Evolutionary conservation across 805 yeast species (phyloP), one percentile per base, ranked within the genome.

Genomic region (Candida schatavii): DNA sequence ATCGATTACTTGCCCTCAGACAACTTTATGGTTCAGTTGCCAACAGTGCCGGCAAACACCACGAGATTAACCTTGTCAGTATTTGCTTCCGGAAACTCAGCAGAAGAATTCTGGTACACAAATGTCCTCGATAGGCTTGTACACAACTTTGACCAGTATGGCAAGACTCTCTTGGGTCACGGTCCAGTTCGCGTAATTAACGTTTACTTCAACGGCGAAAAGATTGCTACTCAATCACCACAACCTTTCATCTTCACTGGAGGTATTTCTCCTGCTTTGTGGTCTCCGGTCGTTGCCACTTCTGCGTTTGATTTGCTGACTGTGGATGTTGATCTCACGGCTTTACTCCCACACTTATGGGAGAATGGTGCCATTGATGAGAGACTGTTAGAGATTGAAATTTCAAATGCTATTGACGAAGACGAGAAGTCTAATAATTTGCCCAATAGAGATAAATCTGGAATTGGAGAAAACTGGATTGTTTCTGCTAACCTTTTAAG

Each of bases 91-190:
- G 96, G 93, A 2, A 86, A 83, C 52, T 83, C 82, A 2, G 80
- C 75, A 27, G 96, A 88, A 61, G 96, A 88, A 57, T 85, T 85
- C 52, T 88, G 95, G 95, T 88, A 82, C 59, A 61, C 80, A 2
- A 83, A 85, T 48, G 66, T 71, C 9, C 45, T 83, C 33, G 85
- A 80, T 49, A 55, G 66, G 35, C 72, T 61, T 47, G 61, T 57
- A n/a, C 56, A 66, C 31, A 51, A 52, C n/a, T 79, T 78, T 46
- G 54, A 50, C 2, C 46, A 53, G 1, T 52, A 62, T 18, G 75
- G 77, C 2, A 72, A 68, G 37, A 53, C 52, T 4, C 65, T 76
- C 14, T 54, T 61, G 10, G 85, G 85, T 5, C 83, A 80, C 56
- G 93, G 93, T 0, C 90, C 95, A 1, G 69, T 81, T 37, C 74